Evolutionary conservation across 1,284 basidiomycete species (phyloP).

Genomic region (Apiotrichum veenhuisii): DNA sequence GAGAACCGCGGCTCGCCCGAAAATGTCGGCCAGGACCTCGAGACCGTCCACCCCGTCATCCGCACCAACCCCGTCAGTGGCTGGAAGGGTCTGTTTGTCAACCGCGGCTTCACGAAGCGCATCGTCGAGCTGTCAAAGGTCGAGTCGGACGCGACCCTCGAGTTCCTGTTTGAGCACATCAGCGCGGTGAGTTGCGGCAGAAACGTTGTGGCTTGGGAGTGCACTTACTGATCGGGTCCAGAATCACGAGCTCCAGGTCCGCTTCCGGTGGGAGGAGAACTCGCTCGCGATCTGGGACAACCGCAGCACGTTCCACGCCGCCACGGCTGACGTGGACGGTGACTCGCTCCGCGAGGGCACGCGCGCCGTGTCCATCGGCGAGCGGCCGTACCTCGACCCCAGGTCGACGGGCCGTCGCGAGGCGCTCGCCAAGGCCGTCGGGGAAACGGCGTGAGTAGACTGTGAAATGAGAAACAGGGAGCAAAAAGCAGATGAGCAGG

Average conservation of each 20-base stretch:
- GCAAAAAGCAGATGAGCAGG: too few relatives aligned
- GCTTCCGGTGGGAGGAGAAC: slow-evolving; percentile 52
- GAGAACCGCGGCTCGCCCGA: slow-evolving; percentile 56
- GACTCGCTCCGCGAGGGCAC: slow-evolving; percentile 55
- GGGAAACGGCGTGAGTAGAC: neutral
- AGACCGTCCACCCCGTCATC: slow-evolving; percentile 59
- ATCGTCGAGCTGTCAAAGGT: slow-evolving; percentile 60
- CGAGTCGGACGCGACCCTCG: slow-evolving; percentile 52
- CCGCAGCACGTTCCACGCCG: slow-evolving; percentile 28
- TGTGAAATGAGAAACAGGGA: too few relatives aligned
- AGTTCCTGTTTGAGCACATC: slow-evolving; percentile 50
- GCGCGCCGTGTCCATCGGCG: slow-evolving; percentile 62
- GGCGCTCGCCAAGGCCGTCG: slow-evolving; percentile 12
- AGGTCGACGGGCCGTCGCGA: slow-evolving; percentile 23
- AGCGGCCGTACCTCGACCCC: slow-evolving; percentile 58
- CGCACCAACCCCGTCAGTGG: slow-evolving; percentile 59
- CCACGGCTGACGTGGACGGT: slow-evolving; percentile 54
- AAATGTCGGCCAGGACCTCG: slow-evolving; percentile 59
- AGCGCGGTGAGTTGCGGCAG: too few relatives aligned
- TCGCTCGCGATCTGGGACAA: slow-evolving; percentile 49
- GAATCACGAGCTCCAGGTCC: slow-evolving; percentile 64
- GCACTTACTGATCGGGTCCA: neutral
- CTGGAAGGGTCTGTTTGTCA: slow-evolving; percentile 72
- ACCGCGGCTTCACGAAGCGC: slow-evolving; percentile 60
- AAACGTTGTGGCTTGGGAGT: too few relatives aligned